A percentile compares a stretch with the other conserved stretches of the same genome.
Conservation (phyloP, 371 early-diverging fungal species). For the Mortierella sp. region DNA sequence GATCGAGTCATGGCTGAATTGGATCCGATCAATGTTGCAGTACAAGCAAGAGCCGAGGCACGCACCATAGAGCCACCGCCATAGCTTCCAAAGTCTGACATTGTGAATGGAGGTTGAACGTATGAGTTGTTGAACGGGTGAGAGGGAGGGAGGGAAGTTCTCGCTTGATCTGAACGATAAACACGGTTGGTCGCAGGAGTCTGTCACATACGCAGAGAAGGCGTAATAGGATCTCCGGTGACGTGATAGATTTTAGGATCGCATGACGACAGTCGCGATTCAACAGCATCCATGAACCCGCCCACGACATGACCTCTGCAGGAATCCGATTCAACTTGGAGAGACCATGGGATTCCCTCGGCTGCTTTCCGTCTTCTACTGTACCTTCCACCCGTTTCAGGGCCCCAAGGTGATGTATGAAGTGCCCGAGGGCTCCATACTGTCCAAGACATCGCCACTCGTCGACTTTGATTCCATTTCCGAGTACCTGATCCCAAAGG, state of each 20-base stretch:
- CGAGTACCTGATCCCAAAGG: constrained; percentile 91
- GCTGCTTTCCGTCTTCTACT: constrained; percentile 83
- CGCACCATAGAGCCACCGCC: constrained; percentile 52
- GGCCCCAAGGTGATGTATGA: constrained; percentile 88
- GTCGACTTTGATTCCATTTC: constrained; percentile 88
- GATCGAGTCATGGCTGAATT: too few species aligned
- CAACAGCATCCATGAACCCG: background rate
- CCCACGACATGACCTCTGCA: background rate
- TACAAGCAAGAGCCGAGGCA: background rate
- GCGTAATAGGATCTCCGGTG: too few species aligned
- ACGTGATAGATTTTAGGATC: too few species aligned
- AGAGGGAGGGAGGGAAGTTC: background rate
- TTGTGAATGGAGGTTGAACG: constrained; percentile 19
- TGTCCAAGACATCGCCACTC: constrained; percentile 57
- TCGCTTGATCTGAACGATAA: background rate
- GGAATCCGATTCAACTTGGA: background rate
- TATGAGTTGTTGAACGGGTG: background rate
- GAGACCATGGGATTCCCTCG: constrained; percentile 73
- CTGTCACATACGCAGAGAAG: too few species aligned
- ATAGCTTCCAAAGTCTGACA: constrained; percentile 54
- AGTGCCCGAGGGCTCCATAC: constrained; percentile 84
- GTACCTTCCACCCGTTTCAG: constrained; percentile 85
- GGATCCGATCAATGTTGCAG: too few species aligned
- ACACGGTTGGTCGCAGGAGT: too few species aligned
- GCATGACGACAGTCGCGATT: too few species aligned